A percentile compares a stretch with the other conserved stretches of the same genome.
phyloP scores from a whole-genome alignment of 192 early-diverging fungal species.

The Martensiomyces pterosporus region DNA sequence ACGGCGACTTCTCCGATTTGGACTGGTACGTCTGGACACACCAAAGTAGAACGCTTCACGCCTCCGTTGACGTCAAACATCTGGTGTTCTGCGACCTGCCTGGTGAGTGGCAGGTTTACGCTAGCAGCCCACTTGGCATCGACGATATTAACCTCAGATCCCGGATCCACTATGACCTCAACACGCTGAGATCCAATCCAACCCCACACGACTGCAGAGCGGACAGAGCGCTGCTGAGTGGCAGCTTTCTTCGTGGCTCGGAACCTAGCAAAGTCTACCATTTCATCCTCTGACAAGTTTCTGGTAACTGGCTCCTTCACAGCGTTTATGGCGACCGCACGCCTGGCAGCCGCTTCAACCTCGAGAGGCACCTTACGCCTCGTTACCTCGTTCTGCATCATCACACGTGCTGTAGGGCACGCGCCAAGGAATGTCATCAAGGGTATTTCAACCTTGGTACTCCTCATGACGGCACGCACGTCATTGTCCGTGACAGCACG shows the following conservation, averaged over 20 bases:
- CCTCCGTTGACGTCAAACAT: neutral
- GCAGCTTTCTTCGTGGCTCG: neutral
- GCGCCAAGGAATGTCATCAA: too few relatives aligned
- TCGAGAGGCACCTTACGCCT: neutral
- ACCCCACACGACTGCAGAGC: neutral
- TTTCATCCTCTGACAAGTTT: neutral
- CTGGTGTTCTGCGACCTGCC: neutral
- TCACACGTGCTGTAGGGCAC: too few relatives aligned
- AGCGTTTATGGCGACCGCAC: too few relatives aligned
- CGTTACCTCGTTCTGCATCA: neutral
- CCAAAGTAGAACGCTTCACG: neutral
- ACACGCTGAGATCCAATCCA: neutral
- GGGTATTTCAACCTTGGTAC: too few relatives aligned
- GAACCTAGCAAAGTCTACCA: neutral
- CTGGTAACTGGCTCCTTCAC: too few relatives aligned
- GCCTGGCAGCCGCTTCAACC: neutral
- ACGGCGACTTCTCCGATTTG: neutral
- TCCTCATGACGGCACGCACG: too few relatives aligned
- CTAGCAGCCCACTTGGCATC: neutral
- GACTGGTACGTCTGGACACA: neutral
- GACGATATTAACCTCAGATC: neutral
- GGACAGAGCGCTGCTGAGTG: neutral
- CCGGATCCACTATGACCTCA: neutral
- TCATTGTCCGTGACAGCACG: too few relatives aligned
- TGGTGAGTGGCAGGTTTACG: neutral